Evolutionary conservation across 371 early-diverging fungal species (phyloP).

Genomic region (Mortierella sp.): DNA sequence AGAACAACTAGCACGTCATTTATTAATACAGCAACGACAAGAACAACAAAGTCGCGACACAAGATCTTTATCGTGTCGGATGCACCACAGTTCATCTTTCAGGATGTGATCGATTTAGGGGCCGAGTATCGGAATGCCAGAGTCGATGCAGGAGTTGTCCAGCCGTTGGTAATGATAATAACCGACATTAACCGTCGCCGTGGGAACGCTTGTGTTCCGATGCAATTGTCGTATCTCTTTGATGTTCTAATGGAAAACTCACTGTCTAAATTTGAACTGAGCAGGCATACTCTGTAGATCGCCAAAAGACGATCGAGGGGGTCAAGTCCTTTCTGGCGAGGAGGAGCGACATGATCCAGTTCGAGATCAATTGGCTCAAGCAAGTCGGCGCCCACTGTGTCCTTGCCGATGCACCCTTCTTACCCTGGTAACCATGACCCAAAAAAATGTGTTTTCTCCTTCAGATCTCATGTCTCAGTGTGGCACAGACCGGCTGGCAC

Average conservation of each 20-base stretch:
- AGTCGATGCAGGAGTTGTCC: slow-evolving; percentile 80
- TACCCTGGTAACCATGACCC: slow-evolving; percentile 66
- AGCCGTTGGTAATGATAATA: slow-evolving; percentile 63
- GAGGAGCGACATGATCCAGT: slow-evolving; percentile 60
- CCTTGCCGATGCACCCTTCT: slow-evolving; percentile 77
- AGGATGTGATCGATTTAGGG: slow-evolving; percentile 69
- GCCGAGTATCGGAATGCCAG: slow-evolving; percentile 73
- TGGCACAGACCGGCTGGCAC: slow-evolving; percentile 1
- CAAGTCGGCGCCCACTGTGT: slow-evolving; percentile 72
- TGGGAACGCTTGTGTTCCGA: neutral
- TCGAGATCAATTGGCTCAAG: slow-evolving; percentile 68
- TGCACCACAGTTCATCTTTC: slow-evolving; percentile 76
- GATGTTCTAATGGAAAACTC: neutral
- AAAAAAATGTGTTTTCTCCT: neutral
- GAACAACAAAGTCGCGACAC: slow-evolving; percentile 57
- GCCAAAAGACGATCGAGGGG: slow-evolving; percentile 67
- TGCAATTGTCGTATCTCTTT: neutral
- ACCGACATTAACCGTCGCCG: neutral
- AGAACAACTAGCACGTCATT: neutral
- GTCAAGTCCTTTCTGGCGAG: slow-evolving; percentile 64
- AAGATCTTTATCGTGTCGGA: slow-evolving; percentile 76
- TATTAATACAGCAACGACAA: neutral
- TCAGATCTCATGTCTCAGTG: neutral
- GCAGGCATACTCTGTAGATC: slow-evolving; percentile 78
- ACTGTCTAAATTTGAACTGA: neutral